Evolutionary conservation across 2,329 filamentous ascomycete species (phyloP), one percentile per base, ranked within the genome.

Genomic region (Tolypocladium ovalisporum): DNA sequence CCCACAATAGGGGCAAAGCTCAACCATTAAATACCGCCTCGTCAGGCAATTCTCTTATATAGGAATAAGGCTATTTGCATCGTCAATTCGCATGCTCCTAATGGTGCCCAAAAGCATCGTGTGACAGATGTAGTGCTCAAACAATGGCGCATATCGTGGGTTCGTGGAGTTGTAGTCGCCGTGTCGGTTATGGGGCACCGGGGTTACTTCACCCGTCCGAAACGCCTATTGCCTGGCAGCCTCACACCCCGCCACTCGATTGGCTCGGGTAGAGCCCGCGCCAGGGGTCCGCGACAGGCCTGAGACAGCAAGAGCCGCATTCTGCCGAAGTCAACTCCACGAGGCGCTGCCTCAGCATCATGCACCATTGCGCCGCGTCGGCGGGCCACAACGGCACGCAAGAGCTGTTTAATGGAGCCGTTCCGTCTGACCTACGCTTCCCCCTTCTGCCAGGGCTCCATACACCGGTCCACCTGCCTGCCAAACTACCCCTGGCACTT

Each of bases 211-310:
- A 35, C n/a, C 39, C 40, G 34, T 32, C 52, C 59, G 57, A 61
- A 61, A 61, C 57, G 44, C 34, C 19, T 19, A 52, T 12, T 61
- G 55, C 55, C 49, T 54, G 55, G 55, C 37, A 29, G 53, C 37
- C 49, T 53, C 54, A 32, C 22, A 29, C 9, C 34, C 13, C 34
- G 13, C 36, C 22, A 29, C 39, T 22, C 35, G 22, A 22, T 49
- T 54, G 40, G 42, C 19, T 29, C 42, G 52, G 59, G 44, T 40
- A 55, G 52, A 40, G 4, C 56, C 36, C 44, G 37, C 29, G 37
- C 29, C 58, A 54, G 22, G 58, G 56, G 51, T 37, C 37, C 56
- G 49, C 35, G 40, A 58, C 51, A 36, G 8, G 27, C 36, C 4
- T 54, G 56, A 59, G 56, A 59, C 56, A 49, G 51, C 24, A 15